These are phyloP conservation scores for Plenodomus biglobosus DNA, from an alignment of 2,329 filamentous ascomycete species.

Conservation along the genomic window DNA sequence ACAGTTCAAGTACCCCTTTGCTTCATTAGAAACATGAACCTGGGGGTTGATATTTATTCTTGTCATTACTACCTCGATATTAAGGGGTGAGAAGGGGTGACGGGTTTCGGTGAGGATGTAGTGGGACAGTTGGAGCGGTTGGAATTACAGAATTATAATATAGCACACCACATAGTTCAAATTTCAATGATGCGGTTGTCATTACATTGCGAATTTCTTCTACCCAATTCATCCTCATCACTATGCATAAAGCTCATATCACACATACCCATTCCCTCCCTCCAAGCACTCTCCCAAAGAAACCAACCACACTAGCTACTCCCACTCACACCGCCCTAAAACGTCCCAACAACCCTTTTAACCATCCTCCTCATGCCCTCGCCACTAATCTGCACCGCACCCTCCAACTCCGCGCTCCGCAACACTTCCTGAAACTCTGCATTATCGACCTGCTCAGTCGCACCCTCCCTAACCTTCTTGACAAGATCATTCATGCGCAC, in stretches of 20 bases:
- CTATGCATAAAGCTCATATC: not conserved
- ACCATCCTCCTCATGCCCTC: slow-evolving; percentile 83
- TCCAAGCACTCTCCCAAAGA: no score
- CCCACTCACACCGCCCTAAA: slow-evolving; percentile 13
- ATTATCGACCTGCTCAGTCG: slow-evolving; percentile 65
- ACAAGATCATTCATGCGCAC: slow-evolving; percentile 80
- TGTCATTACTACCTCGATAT: no score
- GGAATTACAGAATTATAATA: no score
- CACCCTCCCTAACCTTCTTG: slow-evolving; percentile 65
- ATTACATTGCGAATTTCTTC: not conserved
- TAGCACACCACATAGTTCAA: no score
- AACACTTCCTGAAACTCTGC: slow-evolving; percentile 83
- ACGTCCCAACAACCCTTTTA: slow-evolving; percentile 61
- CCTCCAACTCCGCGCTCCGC: slow-evolving; percentile 79
- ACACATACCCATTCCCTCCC: not conserved
- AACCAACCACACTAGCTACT: no score
- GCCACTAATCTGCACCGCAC: slow-evolving; percentile 74
- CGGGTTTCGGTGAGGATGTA: slow-evolving; percentile 18
- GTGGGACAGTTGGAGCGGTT: no score
- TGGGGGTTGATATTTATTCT: no score
- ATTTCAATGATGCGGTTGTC: not conserved
- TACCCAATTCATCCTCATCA: not conserved
- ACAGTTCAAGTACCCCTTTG: no score
- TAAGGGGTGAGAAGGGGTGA: slow-evolving; percentile 44
- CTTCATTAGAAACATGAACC: no score